Conservation (phyloP, 2,329 filamentous ascomycete species). For the Phaeosphaeria sp. region DNA sequence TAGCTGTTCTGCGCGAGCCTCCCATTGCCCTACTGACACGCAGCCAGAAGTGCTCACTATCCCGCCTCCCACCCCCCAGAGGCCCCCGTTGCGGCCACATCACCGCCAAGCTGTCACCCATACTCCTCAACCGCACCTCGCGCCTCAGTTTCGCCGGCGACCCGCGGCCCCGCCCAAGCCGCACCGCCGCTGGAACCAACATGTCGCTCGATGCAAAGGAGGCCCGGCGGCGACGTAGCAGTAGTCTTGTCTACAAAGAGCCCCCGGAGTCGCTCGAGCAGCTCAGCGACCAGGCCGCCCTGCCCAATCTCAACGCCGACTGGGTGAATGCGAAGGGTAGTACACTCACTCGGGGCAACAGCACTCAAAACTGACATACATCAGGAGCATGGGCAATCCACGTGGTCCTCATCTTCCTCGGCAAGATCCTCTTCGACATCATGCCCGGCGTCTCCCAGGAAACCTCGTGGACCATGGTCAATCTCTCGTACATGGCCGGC, state of each 20-base stretch:
- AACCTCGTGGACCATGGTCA: conserved; percentile 97
- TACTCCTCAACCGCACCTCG: conserved; percentile 82
- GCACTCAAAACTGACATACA: conserved; percentile 48
- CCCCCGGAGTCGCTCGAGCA: conserved; percentile 96
- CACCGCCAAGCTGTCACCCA: conserved; percentile 96
- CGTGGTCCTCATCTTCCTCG: conserved; percentile 84
- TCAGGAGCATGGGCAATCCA: conserved; percentile 98
- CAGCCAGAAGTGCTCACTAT: neutral
- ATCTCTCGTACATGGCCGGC: conserved; percentile 98
- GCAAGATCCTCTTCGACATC: conserved; percentile 97
- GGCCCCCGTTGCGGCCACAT: conserved; percentile 7
- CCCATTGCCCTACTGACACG: neutral
- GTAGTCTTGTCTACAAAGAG: conserved; percentile 98
- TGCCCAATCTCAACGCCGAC: conserved; percentile 96
- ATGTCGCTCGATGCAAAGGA: conserved; percentile 57
- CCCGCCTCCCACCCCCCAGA: conserved; percentile 4
- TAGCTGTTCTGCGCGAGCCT: conserved; percentile 14
- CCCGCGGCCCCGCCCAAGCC: conserved; percentile 59
- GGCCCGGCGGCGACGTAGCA: conserved; percentile 88
- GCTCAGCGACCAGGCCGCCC: conserved; percentile 91
- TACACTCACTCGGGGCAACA: too few species aligned
- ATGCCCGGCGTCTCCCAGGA: conserved; percentile 96
- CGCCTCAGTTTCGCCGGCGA: conserved; percentile 84
- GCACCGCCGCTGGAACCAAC: conserved; percentile 26
- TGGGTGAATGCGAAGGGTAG: conserved; percentile 99